Evolutionary conservation across 108 stramenopile species (phyloP).

Genomic region (Skeletonema costatum): DNA sequence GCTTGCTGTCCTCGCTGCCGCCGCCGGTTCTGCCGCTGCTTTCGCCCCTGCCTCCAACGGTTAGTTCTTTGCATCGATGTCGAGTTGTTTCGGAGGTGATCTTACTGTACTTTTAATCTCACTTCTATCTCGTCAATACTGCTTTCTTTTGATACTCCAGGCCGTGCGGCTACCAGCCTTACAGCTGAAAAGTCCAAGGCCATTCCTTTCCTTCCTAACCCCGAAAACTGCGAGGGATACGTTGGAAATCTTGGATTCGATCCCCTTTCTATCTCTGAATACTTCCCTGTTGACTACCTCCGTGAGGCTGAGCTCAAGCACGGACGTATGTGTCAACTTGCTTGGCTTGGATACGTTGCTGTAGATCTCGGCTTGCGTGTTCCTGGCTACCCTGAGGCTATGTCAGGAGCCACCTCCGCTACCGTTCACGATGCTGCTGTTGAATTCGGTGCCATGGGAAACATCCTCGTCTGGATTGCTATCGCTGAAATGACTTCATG

Average conservation of each 20-base stretch:
- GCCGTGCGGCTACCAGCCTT: constrained; percentile 45
- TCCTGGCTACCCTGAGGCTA: constrained; percentile 81
- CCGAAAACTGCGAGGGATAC: constrained; percentile 88
- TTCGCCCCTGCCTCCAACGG: constrained; percentile 62
- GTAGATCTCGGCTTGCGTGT: constrained; percentile 85
- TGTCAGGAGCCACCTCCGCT: constrained; percentile 78
- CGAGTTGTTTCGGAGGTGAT: constrained; percentile 53
- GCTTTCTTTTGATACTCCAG: constrained; percentile 2
- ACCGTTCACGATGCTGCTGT: constrained; percentile 85
- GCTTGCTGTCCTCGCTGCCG: constrained; percentile 58
- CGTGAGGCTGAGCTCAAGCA: constrained; percentile 96
- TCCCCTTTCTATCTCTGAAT: constrained; percentile 90
- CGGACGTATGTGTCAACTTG: constrained; percentile 93
- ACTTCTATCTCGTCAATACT: background rate
- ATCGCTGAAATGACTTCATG: constrained; percentile 69
- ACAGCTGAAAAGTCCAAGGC: constrained; percentile 59
- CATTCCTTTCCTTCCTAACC: constrained; percentile 92
- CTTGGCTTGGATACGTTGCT: constrained; percentile 89
- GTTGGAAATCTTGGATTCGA: constrained; percentile 91
- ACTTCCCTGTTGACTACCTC: constrained; percentile 89
- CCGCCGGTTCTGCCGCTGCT: constrained; percentile 61
- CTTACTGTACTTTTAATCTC: constrained; percentile 44
- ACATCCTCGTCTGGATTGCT: constrained; percentile 75
- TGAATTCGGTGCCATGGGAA: constrained; percentile 80
- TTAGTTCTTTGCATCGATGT: constrained; percentile 34